Conservation (phyloP, 192 early-diverging fungal species). For the Linderina pennispora region DNA sequence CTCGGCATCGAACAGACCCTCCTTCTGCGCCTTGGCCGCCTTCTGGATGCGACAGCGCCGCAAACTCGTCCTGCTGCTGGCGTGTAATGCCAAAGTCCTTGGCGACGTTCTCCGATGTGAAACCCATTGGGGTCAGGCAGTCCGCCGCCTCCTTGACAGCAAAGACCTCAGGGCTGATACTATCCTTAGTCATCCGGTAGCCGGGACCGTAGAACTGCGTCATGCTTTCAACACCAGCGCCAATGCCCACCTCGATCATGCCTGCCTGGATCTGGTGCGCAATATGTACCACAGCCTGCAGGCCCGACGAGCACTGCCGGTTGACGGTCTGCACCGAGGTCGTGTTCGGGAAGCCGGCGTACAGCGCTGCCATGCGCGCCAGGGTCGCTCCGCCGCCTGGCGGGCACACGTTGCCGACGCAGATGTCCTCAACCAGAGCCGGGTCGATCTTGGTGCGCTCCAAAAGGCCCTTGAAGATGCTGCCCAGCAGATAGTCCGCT, state of each 20-base stretch:
- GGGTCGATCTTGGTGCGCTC: constrained; percentile 80
- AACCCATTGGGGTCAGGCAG: constrained; percentile 85
- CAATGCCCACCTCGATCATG: constrained; percentile 87
- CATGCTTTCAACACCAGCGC: constrained; percentile 94
- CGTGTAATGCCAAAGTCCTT: constrained; percentile 80
- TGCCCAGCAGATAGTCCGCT: constrained; percentile 71
- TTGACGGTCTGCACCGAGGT: constrained; percentile 81
- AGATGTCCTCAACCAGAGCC: constrained; percentile 83
- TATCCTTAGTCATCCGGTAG: constrained; percentile 58
- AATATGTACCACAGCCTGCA: constrained; percentile 82
- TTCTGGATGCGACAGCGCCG: constrained; percentile 77
- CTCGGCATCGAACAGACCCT: constrained; percentile 87
- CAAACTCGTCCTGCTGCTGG: constrained; percentile 86
- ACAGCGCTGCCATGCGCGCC: constrained; percentile 86
- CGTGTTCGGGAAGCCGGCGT: constrained; percentile 84
- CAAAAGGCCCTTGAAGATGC: constrained; percentile 67
- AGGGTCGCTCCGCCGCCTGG: constrained; percentile 84
- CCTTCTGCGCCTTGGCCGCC: constrained; percentile 81
- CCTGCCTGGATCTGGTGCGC: constrained; percentile 86
- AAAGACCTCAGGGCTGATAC: constrained; percentile 67
- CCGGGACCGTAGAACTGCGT: constrained; percentile 78
- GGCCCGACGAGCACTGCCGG: constrained; percentile 90
- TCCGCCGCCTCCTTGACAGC: constrained; percentile 67
- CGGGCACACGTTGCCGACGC: constrained; percentile 89
- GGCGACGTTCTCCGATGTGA: constrained; percentile 97